A percentile compares a stretch with the other conserved stretches of the same genome.
Evolutionary conservation across 2,329 filamentous ascomycete genomes (phyloP).

Genomic region (Oidium heveae): DNA sequence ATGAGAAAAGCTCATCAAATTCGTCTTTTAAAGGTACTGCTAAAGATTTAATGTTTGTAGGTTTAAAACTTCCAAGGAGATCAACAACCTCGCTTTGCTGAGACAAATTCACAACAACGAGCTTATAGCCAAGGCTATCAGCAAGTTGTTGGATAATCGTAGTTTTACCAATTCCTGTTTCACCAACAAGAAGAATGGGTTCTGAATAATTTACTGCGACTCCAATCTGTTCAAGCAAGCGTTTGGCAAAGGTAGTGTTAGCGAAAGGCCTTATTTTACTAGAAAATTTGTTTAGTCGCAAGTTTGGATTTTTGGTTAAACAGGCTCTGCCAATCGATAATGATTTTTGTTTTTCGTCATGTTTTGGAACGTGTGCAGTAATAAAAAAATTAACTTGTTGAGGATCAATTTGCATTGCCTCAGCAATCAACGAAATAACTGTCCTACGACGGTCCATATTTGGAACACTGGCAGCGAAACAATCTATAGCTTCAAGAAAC

Average conservation of each 20-base stretch:
- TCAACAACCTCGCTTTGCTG: constrained; percentile 97
- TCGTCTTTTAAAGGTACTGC: constrained; percentile 80
- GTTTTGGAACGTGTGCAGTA: constrained; percentile 41
- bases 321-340: constrained; percentile 41
- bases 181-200: constrained; percentile 80
- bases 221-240: constrained; percentile 68
- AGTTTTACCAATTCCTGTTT: constrained; percentile 96
- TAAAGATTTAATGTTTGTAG: constrained; percentile 68
- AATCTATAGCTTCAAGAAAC: constrained; percentile 82
- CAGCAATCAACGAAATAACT: constrained; percentile 47
- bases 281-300: constrained; percentile 23
- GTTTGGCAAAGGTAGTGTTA: constrained; percentile 61
- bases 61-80: constrained; percentile 85
- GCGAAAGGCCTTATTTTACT: constrained; percentile 41
- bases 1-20: constrained; percentile 70
- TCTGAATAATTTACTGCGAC: constrained; percentile 65
- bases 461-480: constrained; percentile 63
- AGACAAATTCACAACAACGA: constrained; percentile 84
- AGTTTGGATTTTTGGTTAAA: constrained; percentile 26
- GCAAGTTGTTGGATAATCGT: constrained; percentile 87
- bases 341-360: constrained; percentile 32
- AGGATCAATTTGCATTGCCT: constrained; percentile 67
- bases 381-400: constrained; percentile 62
- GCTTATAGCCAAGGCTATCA: constrained; percentile 55
- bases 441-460: constrained; percentile 32